Conservation (phyloP, 2,329 filamentous ascomycete species). For the Botrytis porri region DNA sequence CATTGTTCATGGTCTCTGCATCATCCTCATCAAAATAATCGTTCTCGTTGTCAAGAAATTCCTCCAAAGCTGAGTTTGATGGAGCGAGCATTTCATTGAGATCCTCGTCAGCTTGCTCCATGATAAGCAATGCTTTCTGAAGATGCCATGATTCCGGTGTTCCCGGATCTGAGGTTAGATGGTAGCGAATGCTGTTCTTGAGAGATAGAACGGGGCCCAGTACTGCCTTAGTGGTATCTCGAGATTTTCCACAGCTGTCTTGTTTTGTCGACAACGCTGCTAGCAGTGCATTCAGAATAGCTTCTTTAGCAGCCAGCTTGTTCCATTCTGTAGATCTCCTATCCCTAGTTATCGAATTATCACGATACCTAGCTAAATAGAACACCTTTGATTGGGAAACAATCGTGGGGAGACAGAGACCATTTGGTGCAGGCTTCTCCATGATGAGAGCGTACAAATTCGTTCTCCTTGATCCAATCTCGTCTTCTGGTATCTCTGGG, state of each 20-base stretch:
- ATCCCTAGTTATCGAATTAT: not conserved
- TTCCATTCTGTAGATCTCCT: not conserved
- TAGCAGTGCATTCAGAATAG: rapidly evolving
- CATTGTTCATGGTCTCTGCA: not conserved
- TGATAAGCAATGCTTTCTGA: rapidly evolving
- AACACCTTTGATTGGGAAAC: not conserved
- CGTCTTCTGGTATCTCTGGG: not conserved
- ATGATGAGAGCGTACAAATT: not conserved
- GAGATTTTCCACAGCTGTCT: not conserved
- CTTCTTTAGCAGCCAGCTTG: not conserved
- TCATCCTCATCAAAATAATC: not conserved
- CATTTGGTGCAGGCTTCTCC: not conserved
- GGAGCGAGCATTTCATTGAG: not conserved
- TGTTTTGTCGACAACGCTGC: not conserved
- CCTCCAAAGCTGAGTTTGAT: not conserved
- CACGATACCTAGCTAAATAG: not conserved
- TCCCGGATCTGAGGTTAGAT: not conserved
- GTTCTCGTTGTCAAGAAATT: not conserved
- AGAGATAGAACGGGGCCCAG: not conserved
- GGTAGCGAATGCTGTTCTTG: not conserved
- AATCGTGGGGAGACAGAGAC: not conserved
- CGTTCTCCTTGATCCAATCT: not conserved
- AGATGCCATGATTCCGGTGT: not conserved
- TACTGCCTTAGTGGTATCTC: not conserved
- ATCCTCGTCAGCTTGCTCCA: not conserved